Evolutionary conservation across 2,329 filamentous ascomycete species (phyloP).

Genomic region (Plenodomus tracheiphilus): DNA sequence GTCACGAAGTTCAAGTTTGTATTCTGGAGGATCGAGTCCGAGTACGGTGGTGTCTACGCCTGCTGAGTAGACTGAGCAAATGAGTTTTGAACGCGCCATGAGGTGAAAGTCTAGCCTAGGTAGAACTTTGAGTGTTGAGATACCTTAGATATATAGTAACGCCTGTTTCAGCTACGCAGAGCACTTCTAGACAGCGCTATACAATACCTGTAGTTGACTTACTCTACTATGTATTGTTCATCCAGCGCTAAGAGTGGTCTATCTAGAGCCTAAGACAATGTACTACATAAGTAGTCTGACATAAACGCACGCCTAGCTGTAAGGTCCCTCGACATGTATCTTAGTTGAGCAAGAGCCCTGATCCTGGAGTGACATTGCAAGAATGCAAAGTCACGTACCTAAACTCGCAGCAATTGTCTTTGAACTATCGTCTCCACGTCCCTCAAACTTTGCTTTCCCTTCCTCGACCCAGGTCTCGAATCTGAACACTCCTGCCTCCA

Average conservation of each 20-base stretch:
- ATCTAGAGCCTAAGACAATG: too few species aligned
- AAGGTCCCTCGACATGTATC: too few species aligned
- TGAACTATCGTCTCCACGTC: constrained; percentile 3
- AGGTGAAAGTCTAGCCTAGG: not conserved
- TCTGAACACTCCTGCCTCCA: constrained; percentile 67
- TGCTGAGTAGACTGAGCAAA: constrained; percentile 13
- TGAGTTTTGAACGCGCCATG: constrained; percentile 1
- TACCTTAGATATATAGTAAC: not conserved
- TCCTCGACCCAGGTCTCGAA: constrained; percentile 74
- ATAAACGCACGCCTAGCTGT: too few species aligned
- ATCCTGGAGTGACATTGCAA: too few species aligned
- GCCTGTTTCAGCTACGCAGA: too few species aligned
- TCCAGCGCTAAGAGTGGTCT: too few species aligned
- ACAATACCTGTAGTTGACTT: too few species aligned
- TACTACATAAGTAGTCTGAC: too few species aligned
- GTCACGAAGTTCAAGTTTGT: constrained; percentile 21
- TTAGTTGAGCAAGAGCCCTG: too few species aligned
- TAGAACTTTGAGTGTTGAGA: not conserved
- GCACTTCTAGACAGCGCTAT: too few species aligned
- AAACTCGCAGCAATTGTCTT: constrained; percentile 28
- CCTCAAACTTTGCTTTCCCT: constrained; percentile 55
- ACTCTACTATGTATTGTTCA: too few species aligned
- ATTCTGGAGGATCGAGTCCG: constrained; percentile 8
- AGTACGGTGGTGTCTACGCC: constrained; percentile 15
- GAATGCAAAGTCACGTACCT: constrained; percentile 4